Evolutionary conservation across 805 yeast genomes (phyloP), one percentile per base, ranked within the genome.

Genomic region (Saccharomycopsis schoenii): DNA sequence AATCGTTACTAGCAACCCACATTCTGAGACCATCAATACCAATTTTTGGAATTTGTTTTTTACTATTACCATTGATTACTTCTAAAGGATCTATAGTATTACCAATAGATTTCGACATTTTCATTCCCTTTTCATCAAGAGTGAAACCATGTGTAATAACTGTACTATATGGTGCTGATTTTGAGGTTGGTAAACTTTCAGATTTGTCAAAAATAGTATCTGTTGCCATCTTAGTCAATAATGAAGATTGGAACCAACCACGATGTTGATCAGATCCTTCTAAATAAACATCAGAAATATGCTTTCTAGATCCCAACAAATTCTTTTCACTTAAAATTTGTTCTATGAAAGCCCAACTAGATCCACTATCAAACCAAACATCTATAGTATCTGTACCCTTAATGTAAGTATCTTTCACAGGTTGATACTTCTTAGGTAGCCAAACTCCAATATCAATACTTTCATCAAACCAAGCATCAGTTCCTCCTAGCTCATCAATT

Each of bases 261-360:
- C 99, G 81, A 70, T 94, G 99, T 72, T 94, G 99, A 70, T 94
- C 99, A n/a, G 92, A 83, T 1, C 99, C 99, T 76, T 94, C 99
- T 14, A 93, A 72, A 69, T 90, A 93, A n/a, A 89, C 80, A 72
- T 92, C 96, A 0, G 96, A 86, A 4, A 84, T 66, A n/a, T 73
- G 74, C 0, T 74, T 75, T 37, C 83, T 75, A 1, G 70, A 69
- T 4, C 70, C 37, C 12, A 78, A 66, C 74, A 64, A 2, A 66
- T 54, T 21, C n/a, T 50, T 50, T n/a, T 61, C 51, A 15, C 17
- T 40, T 36, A 62, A 34, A 10, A 58, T 15, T n/a, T 58, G 47
- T 37, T 59, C 62, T 21, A 61, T 63, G 40, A 77, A 73, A 58
- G 78, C 76, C 98, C 99, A 94, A 40, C 94, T 85, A 0, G 96